phyloP scores from a whole-genome alignment of 345 rosid genomes.

The Ceriops tagal region DNA sequence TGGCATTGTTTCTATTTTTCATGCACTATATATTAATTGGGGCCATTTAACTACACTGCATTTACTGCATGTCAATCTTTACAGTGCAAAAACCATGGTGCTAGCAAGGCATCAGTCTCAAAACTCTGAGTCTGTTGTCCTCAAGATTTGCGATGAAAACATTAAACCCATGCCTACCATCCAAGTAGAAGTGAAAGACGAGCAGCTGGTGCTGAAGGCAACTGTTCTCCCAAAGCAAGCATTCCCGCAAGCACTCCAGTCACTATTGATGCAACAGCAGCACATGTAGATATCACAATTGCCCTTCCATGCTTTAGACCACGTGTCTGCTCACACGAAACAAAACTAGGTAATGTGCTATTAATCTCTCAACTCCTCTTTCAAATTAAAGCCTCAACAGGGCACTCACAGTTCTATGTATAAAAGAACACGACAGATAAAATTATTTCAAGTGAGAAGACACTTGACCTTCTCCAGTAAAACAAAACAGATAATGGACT shows the following conservation, averaged over 20 bases:
- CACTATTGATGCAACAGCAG: slow-evolving; percentile 91
- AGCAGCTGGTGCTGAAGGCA: slow-evolving; percentile 77
- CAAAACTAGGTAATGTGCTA: background rate
- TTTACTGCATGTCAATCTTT: background rate
- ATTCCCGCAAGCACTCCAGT: slow-evolving; percentile 97
- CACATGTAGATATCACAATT: slow-evolving; percentile 88
- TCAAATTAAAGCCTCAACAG: background rate
- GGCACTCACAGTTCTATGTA: background rate
- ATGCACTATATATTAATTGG: background rate
- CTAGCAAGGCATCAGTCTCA: background rate
- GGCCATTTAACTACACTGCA: background rate
- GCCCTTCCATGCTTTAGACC: slow-evolving; percentile 98
- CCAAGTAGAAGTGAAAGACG: slow-evolving; percentile 73
- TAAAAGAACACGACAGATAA: slow-evolving; percentile 3
- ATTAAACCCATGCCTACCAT: slow-evolving; percentile 46
- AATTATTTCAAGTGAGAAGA: background rate
- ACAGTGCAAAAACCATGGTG: background rate
- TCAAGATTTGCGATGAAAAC: background rate
- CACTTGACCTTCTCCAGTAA: background rate
- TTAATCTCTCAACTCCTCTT: background rate
- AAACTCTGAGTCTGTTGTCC: background rate
- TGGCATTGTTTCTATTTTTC: background rate
- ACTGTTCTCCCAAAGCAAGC: slow-evolving; percentile 81
- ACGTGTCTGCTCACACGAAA: slow-evolving; percentile 55
- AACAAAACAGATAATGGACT: background rate